These are phyloP conservation scores for Lipomyces oligophaga DNA, from an alignment of 805 yeast genomes.

Conservation along the genomic window DNA sequence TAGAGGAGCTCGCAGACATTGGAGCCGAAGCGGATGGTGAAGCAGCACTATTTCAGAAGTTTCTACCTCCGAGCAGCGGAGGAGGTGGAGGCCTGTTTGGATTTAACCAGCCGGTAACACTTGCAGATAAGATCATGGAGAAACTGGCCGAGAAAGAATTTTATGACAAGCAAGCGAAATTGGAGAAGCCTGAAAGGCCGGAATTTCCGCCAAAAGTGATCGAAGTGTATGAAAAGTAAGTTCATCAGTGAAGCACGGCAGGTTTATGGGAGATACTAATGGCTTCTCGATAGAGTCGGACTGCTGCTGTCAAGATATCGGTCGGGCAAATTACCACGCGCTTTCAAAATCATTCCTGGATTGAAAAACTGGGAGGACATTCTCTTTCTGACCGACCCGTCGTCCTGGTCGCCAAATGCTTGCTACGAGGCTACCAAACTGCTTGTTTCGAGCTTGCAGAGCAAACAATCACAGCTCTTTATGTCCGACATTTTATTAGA, in stretches of 20 bases:
- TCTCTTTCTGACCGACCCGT: constrained; percentile 87
- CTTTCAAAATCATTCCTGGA: constrained; percentile 91
- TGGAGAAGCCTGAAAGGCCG: constrained; percentile 28
- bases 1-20: constrained; percentile 34
- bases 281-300: constrained; percentile 53
- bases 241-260: background rate
- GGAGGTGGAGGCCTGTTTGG: constrained; percentile 28
- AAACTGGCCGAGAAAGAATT: constrained; percentile 72
- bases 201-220: constrained; percentile 90
- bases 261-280: background rate
- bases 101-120: constrained; percentile 31
- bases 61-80: constrained; percentile 39
- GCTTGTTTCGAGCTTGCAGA: constrained; percentile 83
- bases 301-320: constrained; percentile 81
- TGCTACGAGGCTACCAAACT: constrained; percentile 91
- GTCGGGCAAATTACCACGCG: constrained; percentile 94
- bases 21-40: constrained; percentile 43
- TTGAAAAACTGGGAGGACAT: constrained; percentile 95
- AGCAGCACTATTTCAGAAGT: constrained; percentile 76
- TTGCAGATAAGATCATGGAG: constrained; percentile 93
- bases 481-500: constrained; percentile 38
- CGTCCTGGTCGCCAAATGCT: constrained; percentile 91
- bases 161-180: constrained; percentile 29
- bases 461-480: constrained; percentile 76
- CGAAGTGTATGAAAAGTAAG: constrained; percentile 74